Evolutionary conservation across 257 asterid species (phyloP).

Genomic region (Catharanthus roseus): DNA sequence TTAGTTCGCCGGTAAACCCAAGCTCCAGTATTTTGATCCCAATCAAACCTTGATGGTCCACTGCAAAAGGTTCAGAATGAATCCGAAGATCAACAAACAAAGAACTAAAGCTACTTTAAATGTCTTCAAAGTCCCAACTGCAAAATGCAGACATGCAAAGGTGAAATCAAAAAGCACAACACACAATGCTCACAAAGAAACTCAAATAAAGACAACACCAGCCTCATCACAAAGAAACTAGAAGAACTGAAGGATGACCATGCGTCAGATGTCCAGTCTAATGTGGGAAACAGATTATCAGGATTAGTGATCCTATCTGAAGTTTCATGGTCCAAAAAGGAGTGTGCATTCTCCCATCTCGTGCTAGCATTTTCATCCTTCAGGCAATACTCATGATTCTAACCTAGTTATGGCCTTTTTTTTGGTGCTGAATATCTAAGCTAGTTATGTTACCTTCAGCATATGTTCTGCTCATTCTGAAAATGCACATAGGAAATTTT

Average conservation of each 20-base stretch:
- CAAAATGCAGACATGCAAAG: background rate
- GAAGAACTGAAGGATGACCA: background rate
- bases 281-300: background rate
- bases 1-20: slow-evolving; percentile 78
- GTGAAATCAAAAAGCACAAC: background rate
- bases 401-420: too few species aligned
- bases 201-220: background rate
- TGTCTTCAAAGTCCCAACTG: background rate
- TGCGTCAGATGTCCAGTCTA: background rate
- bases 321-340: background rate
- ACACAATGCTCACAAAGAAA: background rate
- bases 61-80: slow-evolving; percentile 37
- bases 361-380: background rate
- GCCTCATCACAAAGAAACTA: background rate
- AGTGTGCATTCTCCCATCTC: background rate
- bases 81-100: background rate
- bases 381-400: background rate
- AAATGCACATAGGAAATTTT: background rate
- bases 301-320: background rate
- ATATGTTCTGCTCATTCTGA: background rate
- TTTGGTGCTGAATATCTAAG: too few species aligned
- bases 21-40: slow-evolving; percentile 59
- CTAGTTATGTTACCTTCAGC: background rate
- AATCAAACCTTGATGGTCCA: slow-evolving; percentile 88
- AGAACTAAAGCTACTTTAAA: background rate